phyloP scores from a whole-genome alignment of 225 moss, liverwort and hornwort species.

The Thuidium tamariscinum region DNA sequence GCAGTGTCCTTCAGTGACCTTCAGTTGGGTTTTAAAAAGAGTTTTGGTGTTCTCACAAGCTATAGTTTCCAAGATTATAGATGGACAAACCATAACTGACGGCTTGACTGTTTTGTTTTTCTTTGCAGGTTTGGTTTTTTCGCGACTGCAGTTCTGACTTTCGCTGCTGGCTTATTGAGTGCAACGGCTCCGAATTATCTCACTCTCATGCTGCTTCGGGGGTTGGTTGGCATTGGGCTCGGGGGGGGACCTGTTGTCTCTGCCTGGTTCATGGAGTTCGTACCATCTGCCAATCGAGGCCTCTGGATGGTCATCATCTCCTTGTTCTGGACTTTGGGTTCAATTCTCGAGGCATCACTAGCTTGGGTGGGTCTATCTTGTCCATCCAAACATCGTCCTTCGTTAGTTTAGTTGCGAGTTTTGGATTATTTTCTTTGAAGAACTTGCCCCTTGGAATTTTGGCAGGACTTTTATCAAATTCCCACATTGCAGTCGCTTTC shows the following conservation, averaged over 20 bases:
- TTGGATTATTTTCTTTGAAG: neutral
- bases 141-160: slow-evolving; percentile 79
- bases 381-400: neutral
- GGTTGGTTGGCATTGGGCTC: slow-evolving; percentile 73
- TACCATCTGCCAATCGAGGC: slow-evolving; percentile 76
- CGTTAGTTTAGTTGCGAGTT: neutral
- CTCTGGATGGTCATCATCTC: slow-evolving; percentile 82
- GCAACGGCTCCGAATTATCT: slow-evolving; percentile 54
- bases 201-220: slow-evolving; percentile 50
- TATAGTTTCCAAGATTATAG: neutral
- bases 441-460: no score
- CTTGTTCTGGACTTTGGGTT: slow-evolving; percentile 81
- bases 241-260: slow-evolving; percentile 87
- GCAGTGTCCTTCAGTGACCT: neutral
- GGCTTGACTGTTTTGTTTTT: neutral
- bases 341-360: slow-evolving; percentile 58
- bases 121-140: slow-evolving; percentile 70
- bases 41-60: neutral
- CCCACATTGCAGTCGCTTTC: neutral
- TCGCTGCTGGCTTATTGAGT: slow-evolving; percentile 63
- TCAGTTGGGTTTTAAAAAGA: neutral
- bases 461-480: neutral
- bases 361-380: slow-evolving; percentile 48
- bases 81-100: neutral
- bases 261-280: slow-evolving; percentile 92